Percentiles rank a stretch among this genome's conserved stretches.
These are phyloP conservation scores for Vaccinium darrowii DNA, from an alignment of 148 eudicot genomes.

Conservation along the genomic window DNA sequence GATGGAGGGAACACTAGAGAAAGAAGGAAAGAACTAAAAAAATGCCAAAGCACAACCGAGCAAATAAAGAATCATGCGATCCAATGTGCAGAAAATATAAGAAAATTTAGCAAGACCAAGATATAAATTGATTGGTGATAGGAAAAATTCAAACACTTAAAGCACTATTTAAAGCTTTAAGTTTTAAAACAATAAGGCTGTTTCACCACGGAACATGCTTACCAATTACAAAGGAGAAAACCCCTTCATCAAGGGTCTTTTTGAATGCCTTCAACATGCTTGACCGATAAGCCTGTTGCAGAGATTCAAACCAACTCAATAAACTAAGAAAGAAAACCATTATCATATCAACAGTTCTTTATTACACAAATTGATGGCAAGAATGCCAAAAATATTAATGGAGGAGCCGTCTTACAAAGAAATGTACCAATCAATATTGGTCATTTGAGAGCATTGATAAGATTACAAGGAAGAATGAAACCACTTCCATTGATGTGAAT, in stretches of 20 bases:
- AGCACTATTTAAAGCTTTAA: conserved; percentile 11
- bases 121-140: not conserved
- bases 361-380: not conserved
- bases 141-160: not conserved
- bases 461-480: conserved; percentile 5
- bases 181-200: conserved; percentile 2
- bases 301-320: conserved; percentile 22
- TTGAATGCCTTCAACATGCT: conserved; percentile 99
- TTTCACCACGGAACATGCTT: conserved; percentile 40
- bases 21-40: conserved; percentile 4
- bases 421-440: not conserved
- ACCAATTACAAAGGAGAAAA: conserved; percentile 89
- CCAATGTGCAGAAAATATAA: not conserved
- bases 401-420: not conserved
- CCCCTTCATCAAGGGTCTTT: conserved; percentile 97
- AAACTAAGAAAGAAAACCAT: conserved; percentile 1
- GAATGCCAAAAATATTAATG: not conserved
- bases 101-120: conserved; percentile 13
- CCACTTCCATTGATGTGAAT: not conserved
- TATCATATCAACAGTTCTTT: not conserved
- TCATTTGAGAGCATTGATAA: not conserved
- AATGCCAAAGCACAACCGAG: conserved; percentile 13
- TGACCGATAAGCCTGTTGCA: conserved; percentile 82
- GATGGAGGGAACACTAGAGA: not conserved
- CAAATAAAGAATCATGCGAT: not conserved